A percentile compares a stretch with the other conserved stretches of the same genome.
phyloP scores from a whole-genome alignment of 2,329 filamentous ascomycete species.

The Stachybotrys echinatus region DNA sequence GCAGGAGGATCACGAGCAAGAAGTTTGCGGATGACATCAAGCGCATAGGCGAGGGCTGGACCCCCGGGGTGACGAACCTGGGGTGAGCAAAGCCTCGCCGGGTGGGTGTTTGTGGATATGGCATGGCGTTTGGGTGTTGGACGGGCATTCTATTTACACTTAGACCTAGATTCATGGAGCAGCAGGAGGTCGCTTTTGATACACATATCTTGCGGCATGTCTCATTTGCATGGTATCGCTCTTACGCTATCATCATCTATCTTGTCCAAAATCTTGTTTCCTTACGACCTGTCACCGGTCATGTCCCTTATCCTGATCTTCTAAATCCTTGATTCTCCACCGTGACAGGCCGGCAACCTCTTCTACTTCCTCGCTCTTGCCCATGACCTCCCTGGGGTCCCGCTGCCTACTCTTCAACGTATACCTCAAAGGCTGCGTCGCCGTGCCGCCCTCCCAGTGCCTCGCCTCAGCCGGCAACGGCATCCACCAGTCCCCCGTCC shows the following conservation, averaged over 20 bases:
- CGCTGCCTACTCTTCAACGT: slow-evolving; percentile 1
- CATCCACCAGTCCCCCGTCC: slow-evolving; percentile 64
- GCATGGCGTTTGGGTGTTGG: slow-evolving; percentile 16
- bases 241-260: too few species aligned
- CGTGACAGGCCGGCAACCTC: slow-evolving; percentile 33
- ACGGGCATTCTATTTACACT: too few species aligned
- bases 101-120: slow-evolving; percentile 7
- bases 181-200: too few species aligned
- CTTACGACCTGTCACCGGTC: not conserved
- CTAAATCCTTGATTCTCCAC: slow-evolving; percentile 27
- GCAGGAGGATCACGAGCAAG: slow-evolving; percentile 72
- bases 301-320: slow-evolving; percentile 15
- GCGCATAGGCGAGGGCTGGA: slow-evolving; percentile 81
- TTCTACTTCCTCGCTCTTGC: slow-evolving; percentile 27
- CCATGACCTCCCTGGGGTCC: slow-evolving; percentile 22
- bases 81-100: slow-evolving; percentile 24
- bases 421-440: slow-evolving; percentile 14
- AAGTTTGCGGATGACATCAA: slow-evolving; percentile 79
- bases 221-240: not conserved
- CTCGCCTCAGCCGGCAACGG: slow-evolving; percentile 59
- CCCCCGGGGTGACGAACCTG: slow-evolving; percentile 61
- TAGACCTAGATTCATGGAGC: too few species aligned
- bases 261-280: not conserved
- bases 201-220: too few species aligned
- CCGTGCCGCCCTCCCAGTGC: slow-evolving; percentile 55